Base-by-base conservation (phyloP, 108 stramenopile genomes). In the Ochromonas danica region DNA sequence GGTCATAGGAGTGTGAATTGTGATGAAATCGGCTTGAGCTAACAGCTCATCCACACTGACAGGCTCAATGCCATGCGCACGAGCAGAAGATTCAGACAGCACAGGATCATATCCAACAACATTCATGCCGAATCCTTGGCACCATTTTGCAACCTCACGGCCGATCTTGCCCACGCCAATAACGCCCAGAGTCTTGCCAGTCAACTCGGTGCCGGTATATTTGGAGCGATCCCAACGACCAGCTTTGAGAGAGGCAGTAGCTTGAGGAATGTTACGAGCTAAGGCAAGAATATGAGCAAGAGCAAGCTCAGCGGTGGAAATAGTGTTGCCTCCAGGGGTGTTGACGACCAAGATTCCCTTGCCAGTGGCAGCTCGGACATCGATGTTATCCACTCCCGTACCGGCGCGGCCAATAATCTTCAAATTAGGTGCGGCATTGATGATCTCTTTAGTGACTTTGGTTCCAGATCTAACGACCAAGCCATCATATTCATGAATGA, bases 341-440 rank as follows among this genome's bases (percentile, higher is more conserved):
- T 97, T 97, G 81, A 97, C 94, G 40, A 97, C 96, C 31, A 94
- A 94, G 78, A 97, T 95, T 40, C 96, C 96, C 80, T 95, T 93
- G 22, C 93, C 93, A 90, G 93, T 93, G 35, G 94, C 89, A 65
- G 91, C 78, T 22, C 62, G 81, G 6, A 95, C 93, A 70, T 94
- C 93, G 31, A 95, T 91, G 79, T 95, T 97, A 87, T 95, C 94
- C 77, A 94, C 93, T 35, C 96, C 96, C 35, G 93, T 93, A 40
- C 96, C 96, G 78, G 93, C 94, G 79, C 96, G 90, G 61, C 93
- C 96, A 83, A 97, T 94, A 6, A 87, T 79, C 81, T 87, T 87
- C 39, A 87, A 62, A 62, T 87, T 87, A 17, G 72, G 61, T 22
- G 81, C 87, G 35, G 86, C 82, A 30, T 82, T 33, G 57, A 87